A percentile compares a stretch with the other conserved stretches of the same genome.
Evolutionary conservation across 164 flowering plant genomes (phyloP).

Genomic region (Magnolia changhungtana): DNA sequence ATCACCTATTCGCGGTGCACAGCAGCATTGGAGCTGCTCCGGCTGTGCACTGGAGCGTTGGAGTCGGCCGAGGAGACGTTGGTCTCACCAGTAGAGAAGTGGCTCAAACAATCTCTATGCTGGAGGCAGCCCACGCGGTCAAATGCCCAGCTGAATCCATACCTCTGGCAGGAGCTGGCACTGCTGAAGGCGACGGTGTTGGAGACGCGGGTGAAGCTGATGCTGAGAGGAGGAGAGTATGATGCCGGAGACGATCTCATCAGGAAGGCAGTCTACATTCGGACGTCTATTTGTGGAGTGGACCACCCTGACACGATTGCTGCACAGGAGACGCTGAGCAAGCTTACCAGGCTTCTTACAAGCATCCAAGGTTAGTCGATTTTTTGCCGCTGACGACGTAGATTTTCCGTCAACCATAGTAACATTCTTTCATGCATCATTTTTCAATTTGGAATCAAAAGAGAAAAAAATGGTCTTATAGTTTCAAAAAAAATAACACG

Average conservation of each 20-base stretch:
- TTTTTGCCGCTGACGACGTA: background rate
- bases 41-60: slow-evolving; percentile 66
- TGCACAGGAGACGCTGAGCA: slow-evolving; percentile 71
- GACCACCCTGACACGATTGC: slow-evolving; percentile 74
- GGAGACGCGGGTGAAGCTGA: slow-evolving; percentile 83
- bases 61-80: slow-evolving; percentile 84
- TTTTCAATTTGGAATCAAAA: background rate
- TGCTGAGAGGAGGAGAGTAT: slow-evolving; percentile 83
- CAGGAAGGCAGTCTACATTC: slow-evolving; percentile 71
- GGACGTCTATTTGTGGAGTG: slow-evolving; percentile 83
- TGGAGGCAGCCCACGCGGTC: slow-evolving; percentile 68
- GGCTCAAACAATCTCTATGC: slow-evolving; percentile 72
- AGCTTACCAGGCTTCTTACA: slow-evolving; percentile 73
- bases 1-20: slow-evolving; percentile 72
- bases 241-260: slow-evolving; percentile 83
- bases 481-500: background rate
- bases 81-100: slow-evolving; percentile 78
- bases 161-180: slow-evolving; percentile 89
- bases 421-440: background rate
- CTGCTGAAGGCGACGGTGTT: slow-evolving; percentile 75
- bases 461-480: background rate
- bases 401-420: background rate
- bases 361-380: slow-evolving; percentile 37
- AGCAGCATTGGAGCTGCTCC: slow-evolving; percentile 77
- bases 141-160: slow-evolving; percentile 77